Evolutionary conservation across 495 filamentous ascomycete genomes (phyloP), one percentile per base, ranked within the genome.

Genomic region (Penicillium maclennaniae): DNA sequence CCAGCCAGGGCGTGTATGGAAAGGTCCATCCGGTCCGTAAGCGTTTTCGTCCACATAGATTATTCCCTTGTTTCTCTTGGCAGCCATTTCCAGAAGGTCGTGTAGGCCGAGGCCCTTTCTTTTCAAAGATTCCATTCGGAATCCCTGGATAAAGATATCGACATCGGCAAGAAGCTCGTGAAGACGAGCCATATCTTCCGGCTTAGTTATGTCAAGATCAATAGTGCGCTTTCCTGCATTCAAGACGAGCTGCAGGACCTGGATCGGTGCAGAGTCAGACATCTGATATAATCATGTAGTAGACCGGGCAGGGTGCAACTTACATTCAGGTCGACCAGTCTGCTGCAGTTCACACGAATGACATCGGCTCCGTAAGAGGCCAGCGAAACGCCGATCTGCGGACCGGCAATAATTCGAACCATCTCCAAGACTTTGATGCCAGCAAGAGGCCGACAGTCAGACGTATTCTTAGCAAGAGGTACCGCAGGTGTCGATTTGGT

Each of bases 31-130:
- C 2, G 61, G 61, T 15, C 85, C 85, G 58, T 85, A 87, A 56
- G 83, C 86, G 66, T 87, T 81, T 59, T 87, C 83, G 15, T 75
- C 70, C 0, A 87, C 80, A 52, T 85, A 86, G 44, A 88, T 72
- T 42, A 84, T 77, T 1, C 83, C 83, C 52, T 75, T 79, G 23
- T 73, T 73, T 23, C 79, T 61, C 2, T 53, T 60, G 16, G 49
- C 54, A 1, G 68, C 73, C 25, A 83, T 46, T n/a, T 79, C 73
- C 3, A 81, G 64, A n/a, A 83, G 68, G 19, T 70, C 69, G 3
- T 72, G 55, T 9, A 74, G 56, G 4, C 79, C 76, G 47, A 82
- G 76, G 0, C 82, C 82, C 34, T 75, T 73, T 19, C 74, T 73
- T 5, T 79, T 78, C 8, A 83, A 54, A 2, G 70, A 76, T 0